Evolutionary conservation across 2,329 filamentous ascomycete genomes (phyloP).

Genomic region (Meredithiella fracta): DNA sequence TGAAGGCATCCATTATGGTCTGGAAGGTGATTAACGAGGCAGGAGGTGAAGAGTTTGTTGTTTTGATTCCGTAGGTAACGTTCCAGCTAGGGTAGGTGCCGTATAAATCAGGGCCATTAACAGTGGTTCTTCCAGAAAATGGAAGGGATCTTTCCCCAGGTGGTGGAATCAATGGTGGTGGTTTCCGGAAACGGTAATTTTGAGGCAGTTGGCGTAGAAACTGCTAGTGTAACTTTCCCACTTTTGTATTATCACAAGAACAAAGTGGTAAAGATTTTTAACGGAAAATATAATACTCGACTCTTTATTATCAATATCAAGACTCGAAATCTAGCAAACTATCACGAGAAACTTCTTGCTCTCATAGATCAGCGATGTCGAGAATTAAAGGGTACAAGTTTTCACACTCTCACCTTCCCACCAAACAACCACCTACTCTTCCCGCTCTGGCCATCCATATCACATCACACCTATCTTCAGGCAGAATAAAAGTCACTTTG

Average conservation of each 20-base stretch:
- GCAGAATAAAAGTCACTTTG: too few relatives aligned
- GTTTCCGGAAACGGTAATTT: too few relatives aligned
- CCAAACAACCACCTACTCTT: not conserved
- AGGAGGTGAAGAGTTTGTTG: not conserved
- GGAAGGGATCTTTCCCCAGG: not conserved
- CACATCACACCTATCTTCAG: not conserved
- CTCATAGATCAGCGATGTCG: not conserved
- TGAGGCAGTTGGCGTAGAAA: too few relatives aligned
- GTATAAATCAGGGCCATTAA: not conserved
- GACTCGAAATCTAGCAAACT: not conserved
- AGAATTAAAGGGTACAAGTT: slow-evolving; percentile 6
- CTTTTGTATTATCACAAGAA: too few relatives aligned
- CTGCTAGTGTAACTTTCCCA: too few relatives aligned
- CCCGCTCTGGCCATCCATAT: not conserved
- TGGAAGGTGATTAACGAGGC: not conserved
- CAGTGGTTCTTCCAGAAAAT: not conserved
- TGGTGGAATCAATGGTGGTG: too few relatives aligned
- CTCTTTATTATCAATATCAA: too few relatives aligned
- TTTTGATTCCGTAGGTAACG: not conserved
- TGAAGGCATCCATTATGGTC: too few relatives aligned
- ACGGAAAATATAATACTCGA: too few relatives aligned
- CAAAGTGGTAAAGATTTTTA: too few relatives aligned
- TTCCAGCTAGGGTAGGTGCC: too few relatives aligned
- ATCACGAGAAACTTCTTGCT: not conserved
- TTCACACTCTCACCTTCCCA: not conserved